A percentile compares a stretch with the other conserved stretches of the same genome.
These are phyloP conservation scores for Takakia lepidozioides DNA, from an alignment of 225 moss, liverwort and hornwort genomes.

Conservation along the genomic window DNA sequence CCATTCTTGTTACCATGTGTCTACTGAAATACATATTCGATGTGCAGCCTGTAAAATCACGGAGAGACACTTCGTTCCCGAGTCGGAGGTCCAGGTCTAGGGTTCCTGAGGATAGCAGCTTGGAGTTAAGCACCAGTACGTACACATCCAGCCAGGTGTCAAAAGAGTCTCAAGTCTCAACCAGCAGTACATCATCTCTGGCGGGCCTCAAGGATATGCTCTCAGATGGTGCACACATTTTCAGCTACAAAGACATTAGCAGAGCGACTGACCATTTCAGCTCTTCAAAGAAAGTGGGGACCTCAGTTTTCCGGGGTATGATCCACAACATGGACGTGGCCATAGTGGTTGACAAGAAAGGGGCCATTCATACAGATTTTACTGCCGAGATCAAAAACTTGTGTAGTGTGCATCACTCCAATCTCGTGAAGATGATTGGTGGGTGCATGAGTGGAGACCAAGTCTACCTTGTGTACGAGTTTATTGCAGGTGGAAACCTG, in stretches of 20 bases:
- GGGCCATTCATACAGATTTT: conserved; percentile 34
- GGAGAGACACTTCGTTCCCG: conserved; percentile 6
- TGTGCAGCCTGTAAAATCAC: conserved; percentile 20
- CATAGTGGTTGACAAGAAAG: conserved; percentile 52
- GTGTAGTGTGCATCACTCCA: conserved; percentile 74
- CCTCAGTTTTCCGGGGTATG: conserved; percentile 55
- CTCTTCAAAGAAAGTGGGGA: conserved; percentile 43
- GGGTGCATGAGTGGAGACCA: conserved; percentile 64
- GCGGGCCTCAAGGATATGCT: conserved; percentile 57
- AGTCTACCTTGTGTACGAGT: conserved; percentile 68
- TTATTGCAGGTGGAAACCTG: conserved; percentile 48
- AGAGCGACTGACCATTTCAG: conserved; percentile 72
- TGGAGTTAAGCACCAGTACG: conserved; percentile 24
- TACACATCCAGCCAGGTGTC: conserved; percentile 3
- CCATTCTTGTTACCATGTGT: conserved; percentile 35
- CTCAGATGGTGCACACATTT: conserved; percentile 70
- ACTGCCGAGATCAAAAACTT: conserved; percentile 67
- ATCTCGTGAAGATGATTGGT: conserved; percentile 63
- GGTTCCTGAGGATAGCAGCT: conserved; percentile 24
- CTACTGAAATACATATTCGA: conserved; percentile 31
- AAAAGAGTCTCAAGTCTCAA: conserved; percentile 31
- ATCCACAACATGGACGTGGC: conserved; percentile 68
- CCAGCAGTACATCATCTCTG: conserved; percentile 48
- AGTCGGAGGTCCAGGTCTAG: conserved; percentile 8
- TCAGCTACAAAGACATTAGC: conserved; percentile 67